These are phyloP conservation scores for Mycosarcoma mackinlayi DNA, from an alignment of 1,284 basidiomycete species.

Conservation along the genomic window DNA sequence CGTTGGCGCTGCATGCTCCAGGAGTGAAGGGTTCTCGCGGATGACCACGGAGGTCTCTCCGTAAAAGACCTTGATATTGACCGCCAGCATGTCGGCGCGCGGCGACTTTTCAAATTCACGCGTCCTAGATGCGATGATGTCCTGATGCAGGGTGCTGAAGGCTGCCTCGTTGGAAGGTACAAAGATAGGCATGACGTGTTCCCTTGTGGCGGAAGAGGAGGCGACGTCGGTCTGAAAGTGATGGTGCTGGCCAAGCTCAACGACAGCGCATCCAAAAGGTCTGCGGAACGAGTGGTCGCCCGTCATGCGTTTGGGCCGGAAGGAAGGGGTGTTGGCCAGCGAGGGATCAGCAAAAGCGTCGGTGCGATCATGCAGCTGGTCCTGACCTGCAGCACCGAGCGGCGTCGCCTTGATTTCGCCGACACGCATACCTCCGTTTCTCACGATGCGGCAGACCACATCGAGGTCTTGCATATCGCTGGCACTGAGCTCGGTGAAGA, in stretches of 20 bases:
- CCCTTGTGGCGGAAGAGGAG: constrained; percentile 69
- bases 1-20: constrained; percentile 84
- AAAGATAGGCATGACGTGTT: constrained; percentile 89
- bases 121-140: constrained; percentile 83
- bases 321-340: constrained; percentile 42
- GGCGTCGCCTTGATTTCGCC: constrained; percentile 68
- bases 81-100: constrained; percentile 85
- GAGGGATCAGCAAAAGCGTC: constrained; percentile 36
- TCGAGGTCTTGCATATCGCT: constrained; percentile 78
- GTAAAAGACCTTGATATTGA: constrained; percentile 89
- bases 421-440: constrained; percentile 86
- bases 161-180: constrained; percentile 82
- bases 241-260: constrained; percentile 79
- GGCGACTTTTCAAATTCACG: constrained; percentile 86
- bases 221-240: constrained; percentile 73
- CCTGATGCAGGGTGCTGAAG: constrained; percentile 93
- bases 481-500: constrained; percentile 87
- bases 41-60: constrained; percentile 81
- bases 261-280: constrained; percentile 91
- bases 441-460: constrained; percentile 80
- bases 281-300: constrained; percentile 74
- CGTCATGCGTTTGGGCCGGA: constrained; percentile 50
- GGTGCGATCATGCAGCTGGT: constrained; percentile 24
- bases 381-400: constrained; percentile 38
- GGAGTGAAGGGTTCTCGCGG: constrained; percentile 85